Evolutionary conservation across 306 rosid species (phyloP).

Genomic region (Pyrus communis): DNA sequence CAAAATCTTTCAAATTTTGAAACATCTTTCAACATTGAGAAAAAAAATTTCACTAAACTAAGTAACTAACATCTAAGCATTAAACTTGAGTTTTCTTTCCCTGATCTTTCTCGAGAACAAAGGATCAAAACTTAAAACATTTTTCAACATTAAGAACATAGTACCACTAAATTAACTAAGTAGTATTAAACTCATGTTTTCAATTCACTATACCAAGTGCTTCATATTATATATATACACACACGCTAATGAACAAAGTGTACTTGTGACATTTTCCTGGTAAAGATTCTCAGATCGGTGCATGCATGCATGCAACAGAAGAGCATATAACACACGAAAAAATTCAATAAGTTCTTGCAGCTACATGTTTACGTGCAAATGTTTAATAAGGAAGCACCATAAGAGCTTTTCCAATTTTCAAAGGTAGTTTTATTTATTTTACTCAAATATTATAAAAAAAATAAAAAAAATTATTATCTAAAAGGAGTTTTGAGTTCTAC

Average conservation of each 20-base stretch:
- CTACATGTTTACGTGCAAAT: neutral
- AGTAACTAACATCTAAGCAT: neutral
- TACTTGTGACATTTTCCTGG: neutral
- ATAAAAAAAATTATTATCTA: neutral
- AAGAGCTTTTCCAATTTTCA: neutral
- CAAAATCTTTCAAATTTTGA: too few species aligned
- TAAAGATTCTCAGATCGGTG: neutral
- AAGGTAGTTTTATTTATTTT: neutral
- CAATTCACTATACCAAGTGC: neutral
- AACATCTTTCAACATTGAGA: neutral
- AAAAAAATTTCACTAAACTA: neutral
- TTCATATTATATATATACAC: neutral
- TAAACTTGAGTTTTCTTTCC: neutral
- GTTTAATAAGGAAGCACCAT: neutral
- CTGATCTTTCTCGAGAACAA: neutral
- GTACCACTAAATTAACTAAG: neutral
- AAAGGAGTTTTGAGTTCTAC: neutral
- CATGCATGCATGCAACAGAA: neutral
- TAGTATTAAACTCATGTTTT: neutral
- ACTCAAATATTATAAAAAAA: neutral
- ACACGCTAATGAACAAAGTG: neutral
- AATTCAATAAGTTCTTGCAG: neutral
- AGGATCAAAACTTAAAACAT: too few species aligned
- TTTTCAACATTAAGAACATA: neutral
- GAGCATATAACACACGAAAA: neutral